These are phyloP conservation scores for Ogataea methylovora DNA, from an alignment of 805 yeast genomes.

Conservation along the genomic window DNA sequence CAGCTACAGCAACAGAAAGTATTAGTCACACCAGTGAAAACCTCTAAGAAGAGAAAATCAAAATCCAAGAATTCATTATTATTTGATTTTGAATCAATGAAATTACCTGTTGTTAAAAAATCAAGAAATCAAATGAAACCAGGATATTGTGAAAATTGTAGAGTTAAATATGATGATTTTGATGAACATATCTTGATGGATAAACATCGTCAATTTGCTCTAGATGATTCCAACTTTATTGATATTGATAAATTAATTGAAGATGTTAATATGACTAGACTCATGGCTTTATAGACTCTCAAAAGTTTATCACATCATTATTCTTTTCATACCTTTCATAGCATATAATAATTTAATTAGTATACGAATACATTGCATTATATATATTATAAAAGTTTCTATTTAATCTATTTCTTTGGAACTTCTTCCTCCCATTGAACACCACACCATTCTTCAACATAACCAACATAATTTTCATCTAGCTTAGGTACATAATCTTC, in stretches of 20 bases:
- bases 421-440: constrained; percentile 20
- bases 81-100: no score
- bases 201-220: constrained; percentile 75
- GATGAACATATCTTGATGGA: constrained; percentile 65
- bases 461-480: constrained; percentile 62
- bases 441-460: constrained; percentile 20
- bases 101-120: constrained; percentile 8
- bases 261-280: constrained; percentile 25
- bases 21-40: no score
- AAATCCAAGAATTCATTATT: no score
- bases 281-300: constrained; percentile 12
- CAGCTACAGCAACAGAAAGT: constrained; percentile 2
- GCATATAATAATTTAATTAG: neutral
- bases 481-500: constrained; percentile 19
- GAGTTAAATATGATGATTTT: constrained; percentile 73
- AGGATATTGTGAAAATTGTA: constrained; percentile 93
- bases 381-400: constrained; percentile 28
- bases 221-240: constrained; percentile 58
- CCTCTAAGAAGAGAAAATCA: constrained; percentile 4
- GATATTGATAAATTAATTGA: constrained; percentile 70
- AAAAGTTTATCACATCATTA: no score
- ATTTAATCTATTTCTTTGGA: constrained; percentile 3
- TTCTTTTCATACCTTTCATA: neutral
- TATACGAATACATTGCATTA: neutral
- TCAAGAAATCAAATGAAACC: constrained; percentile 27